A percentile compares a stretch with the other conserved stretches of the same genome.
These are phyloP conservation scores for Pyricularia pennisetigena DNA, from an alignment of 2,329 filamentous ascomycete species.

Conservation along the genomic window DNA sequence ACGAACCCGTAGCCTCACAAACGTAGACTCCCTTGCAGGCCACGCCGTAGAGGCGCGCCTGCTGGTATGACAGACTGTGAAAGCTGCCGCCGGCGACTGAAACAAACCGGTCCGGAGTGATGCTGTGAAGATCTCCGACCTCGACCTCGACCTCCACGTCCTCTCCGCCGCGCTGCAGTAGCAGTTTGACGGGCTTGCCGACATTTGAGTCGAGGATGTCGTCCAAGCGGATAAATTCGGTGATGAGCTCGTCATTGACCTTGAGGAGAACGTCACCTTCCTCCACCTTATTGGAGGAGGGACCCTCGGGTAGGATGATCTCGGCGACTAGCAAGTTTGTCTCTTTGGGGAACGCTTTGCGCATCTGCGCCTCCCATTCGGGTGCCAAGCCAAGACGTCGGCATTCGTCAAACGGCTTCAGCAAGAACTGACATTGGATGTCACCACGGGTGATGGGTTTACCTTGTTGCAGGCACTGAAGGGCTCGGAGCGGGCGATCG, in stretches of 20 bases:
- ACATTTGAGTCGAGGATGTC: constrained; percentile 87
- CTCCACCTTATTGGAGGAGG: constrained; percentile 76
- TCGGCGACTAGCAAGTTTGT: constrained; percentile 97
- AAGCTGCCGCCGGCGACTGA: constrained; percentile 90
- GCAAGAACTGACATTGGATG: constrained; percentile 95
- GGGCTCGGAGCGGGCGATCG: constrained; percentile 77
- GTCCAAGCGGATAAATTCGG: constrained; percentile 85
- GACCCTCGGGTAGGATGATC: constrained; percentile 85
- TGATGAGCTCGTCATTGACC: constrained; percentile 87
- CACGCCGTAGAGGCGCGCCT: constrained; percentile 91
- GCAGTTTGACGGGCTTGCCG: constrained; percentile 63
- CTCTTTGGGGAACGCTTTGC: constrained; percentile 78
- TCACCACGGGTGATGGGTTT: constrained; percentile 77
- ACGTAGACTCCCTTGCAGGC: constrained; percentile 88
- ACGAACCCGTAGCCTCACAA: constrained; percentile 89
- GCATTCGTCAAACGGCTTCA: constrained; percentile 97
- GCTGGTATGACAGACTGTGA: constrained; percentile 94
- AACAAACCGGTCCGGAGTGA: constrained; percentile 93
- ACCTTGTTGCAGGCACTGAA: constrained; percentile 73
- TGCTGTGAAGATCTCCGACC: constrained; percentile 84
- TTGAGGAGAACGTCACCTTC: constrained; percentile 92
- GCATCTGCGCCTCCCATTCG: constrained; percentile 77
- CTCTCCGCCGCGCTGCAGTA: constrained; percentile 81
- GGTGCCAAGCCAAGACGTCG: constrained; percentile 75
- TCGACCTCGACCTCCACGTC: constrained; percentile 76